Evolutionary conservation across 1,139 yeast species (phyloP), one percentile per base, ranked within the genome.

Genomic region (Hyphopichia burtonii): DNA sequence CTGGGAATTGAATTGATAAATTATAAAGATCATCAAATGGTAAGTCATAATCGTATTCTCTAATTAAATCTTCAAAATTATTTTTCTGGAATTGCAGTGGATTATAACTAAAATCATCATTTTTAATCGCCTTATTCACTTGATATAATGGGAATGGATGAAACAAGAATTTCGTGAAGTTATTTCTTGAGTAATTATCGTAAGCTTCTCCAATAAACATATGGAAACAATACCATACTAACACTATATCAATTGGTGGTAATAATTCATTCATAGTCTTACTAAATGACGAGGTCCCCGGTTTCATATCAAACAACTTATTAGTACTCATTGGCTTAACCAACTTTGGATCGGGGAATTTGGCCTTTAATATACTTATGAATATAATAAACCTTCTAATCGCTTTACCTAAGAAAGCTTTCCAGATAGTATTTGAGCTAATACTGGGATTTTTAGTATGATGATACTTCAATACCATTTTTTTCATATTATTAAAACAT

Each of bases 161-260:
- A 16, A 44, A 43, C 39, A 59, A 56, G 44, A 68, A 54, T 41
- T 49, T 42, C 16, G 45, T 34, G 37, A 59, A 53, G 15, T 58
- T 49, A 41, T 57, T 55, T 23, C 70, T 55, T 11, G 51, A 41
- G 31, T 61, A 58, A 22, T 58, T 59, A 37, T 66, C 71, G 43
- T 64, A 59, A 41, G 51, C 61, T 0, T 62, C 46, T 22, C 50
- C 48, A 3, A 59, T 52, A 36, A 53, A 46, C 35, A 51, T 42
- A 16, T 49, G 36, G 37, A 55, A 56, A 31, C 56, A 47, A 48
- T 71, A 74, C 76, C 76, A 71, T 1, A 70, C 68, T 65, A 70
- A 57, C 9, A 69, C 41, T 4, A 70, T 62, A 44, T 69, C 75
- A 35, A 68, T 47, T 1, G 71, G 71, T 1, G 73, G 72, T 25